These are phyloP conservation scores for Podaxis sp. DNA, from an alignment of 768 basidiomycete genomes.

Conservation along the genomic window DNA sequence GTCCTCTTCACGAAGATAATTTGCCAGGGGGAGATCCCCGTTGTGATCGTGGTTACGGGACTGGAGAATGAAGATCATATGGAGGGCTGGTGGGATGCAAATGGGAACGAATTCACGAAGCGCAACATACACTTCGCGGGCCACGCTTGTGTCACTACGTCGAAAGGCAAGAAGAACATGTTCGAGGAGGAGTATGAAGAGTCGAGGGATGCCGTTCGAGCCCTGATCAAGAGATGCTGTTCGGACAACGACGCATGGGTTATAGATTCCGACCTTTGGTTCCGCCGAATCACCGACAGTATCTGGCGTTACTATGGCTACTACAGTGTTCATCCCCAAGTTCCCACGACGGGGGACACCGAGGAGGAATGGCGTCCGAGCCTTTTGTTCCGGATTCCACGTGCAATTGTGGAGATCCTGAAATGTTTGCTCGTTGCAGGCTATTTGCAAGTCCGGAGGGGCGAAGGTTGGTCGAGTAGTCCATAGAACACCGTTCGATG, in stretches of 20 bases:
- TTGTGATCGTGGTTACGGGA: constrained; percentile 13
- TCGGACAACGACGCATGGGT: constrained; percentile 2
- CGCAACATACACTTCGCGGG: constrained; percentile 14
- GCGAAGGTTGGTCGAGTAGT: too few relatives aligned
- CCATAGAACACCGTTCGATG: too few relatives aligned
- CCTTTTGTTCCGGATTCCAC: too few relatives aligned
- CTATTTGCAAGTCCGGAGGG: too few relatives aligned
- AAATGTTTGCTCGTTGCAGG: too few relatives aligned
- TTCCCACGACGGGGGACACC: too few relatives aligned
- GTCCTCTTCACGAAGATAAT: constrained; percentile 11
- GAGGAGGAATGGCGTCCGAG: too few relatives aligned
- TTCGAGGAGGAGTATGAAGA: constrained; percentile 22
- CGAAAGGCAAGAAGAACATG: constrained; percentile 25
- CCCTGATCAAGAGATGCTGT: neutral
- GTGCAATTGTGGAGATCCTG: too few relatives aligned
- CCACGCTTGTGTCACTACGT: constrained; percentile 24
- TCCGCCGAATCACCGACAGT: neutral
- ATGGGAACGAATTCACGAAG: constrained; percentile 8
- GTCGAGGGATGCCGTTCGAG: constrained; percentile 12
- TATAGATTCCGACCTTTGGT: constrained; percentile 4
- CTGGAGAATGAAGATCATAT: constrained; percentile 15
- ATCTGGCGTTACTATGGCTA: constrained; percentile 4
- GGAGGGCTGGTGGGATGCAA: constrained; percentile 17
- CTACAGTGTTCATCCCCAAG: neutral
- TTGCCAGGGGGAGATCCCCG: constrained; percentile 14